Percentiles rank a stretch among this genome's conserved stretches.
phyloP scores from a whole-genome alignment of 2,329 filamentous ascomycete genomes.

The Colletotrichum eremochloae region DNA sequence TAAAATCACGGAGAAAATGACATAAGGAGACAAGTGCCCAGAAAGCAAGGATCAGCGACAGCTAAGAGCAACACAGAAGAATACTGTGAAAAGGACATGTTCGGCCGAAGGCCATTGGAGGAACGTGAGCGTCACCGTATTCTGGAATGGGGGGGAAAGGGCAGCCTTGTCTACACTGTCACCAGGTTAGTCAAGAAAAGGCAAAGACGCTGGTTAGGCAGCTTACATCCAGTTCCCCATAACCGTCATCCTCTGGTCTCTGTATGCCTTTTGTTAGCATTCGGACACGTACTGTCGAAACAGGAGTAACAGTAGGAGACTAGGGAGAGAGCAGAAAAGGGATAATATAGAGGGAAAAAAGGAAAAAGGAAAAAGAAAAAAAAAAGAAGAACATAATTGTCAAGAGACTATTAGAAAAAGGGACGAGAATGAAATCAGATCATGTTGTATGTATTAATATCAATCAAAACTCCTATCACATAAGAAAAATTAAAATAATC shows the following conservation, averaged over 20 bases:
- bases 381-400: background rate
- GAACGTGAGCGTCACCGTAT: background rate
- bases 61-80: background rate
- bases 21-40: background rate
- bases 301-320: background rate
- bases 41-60: background rate
- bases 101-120: background rate
- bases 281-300: too few species aligned
- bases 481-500: constrained; percentile 14
- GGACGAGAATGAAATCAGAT: background rate
- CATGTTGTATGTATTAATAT: background rate
- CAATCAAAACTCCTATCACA: constrained; percentile 20
- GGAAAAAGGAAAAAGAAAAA: background rate
- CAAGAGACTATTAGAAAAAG: background rate
- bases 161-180: background rate
- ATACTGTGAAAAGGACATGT: background rate
- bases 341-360: background rate
- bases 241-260: too few species aligned
- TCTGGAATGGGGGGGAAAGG: background rate
- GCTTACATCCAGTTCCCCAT: background rate
- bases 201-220: background rate
- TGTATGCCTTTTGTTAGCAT: too few species aligned
- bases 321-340: too few species aligned
- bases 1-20: background rate
- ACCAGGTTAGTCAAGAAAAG: background rate